Conservation (phyloP, 306 rosid species). For the Prunus padus region DNA sequence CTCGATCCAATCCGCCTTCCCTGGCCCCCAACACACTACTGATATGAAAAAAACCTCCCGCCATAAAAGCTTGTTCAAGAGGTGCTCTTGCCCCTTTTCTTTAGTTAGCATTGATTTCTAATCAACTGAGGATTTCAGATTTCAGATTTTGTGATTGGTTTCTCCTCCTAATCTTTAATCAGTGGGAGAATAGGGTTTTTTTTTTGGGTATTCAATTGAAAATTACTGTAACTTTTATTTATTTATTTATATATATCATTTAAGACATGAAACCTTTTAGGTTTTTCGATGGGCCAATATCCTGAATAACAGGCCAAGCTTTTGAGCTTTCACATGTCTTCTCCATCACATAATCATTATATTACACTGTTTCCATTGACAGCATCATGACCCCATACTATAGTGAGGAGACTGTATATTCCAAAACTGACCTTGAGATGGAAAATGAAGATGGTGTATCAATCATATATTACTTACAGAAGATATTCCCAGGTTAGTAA, state of each 20-base stretch:
- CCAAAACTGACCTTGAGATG: constrained; percentile 88
- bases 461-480: constrained; percentile 88
- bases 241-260: neutral
- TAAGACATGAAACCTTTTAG: neutral
- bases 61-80: no score
- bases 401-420: constrained; percentile 94
- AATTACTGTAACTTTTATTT: neutral
- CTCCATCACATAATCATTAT: neutral
- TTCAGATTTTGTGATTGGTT: neutral
- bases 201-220: neutral
- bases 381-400: constrained; percentile 98
- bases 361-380: constrained; percentile 29
- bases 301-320: constrained; percentile 2
- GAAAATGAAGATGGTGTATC: constrained; percentile 98
- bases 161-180: neutral
- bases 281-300: neutral
- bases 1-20: no score
- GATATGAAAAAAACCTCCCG: no score
- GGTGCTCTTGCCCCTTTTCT: no score
- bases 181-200: neutral
- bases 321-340: constrained; percentile 17
- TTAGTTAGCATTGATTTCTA: no score
- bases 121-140: no score
- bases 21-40: no score
- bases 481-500: constrained; percentile 89